Evolutionary conservation across 176 grass and related monocot species (phyloP).

Genomic region (Rhynchospora tenuis): DNA sequence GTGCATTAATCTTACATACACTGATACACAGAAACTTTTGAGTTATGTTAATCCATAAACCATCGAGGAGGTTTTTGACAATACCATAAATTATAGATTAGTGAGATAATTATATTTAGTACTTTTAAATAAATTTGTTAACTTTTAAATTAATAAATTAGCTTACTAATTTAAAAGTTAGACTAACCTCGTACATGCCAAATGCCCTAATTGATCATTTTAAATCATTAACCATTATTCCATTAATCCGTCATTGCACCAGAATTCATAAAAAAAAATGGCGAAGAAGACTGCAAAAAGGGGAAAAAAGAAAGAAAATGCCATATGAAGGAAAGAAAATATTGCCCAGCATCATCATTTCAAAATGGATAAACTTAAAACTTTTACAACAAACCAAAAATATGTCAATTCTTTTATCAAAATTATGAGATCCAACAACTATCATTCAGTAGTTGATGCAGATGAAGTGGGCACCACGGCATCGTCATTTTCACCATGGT

Average conservation of each 20-base stretch:
- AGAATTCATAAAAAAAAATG: not conserved
- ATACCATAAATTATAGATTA: too few species aligned
- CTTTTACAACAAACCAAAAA: not conserved
- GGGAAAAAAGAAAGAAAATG: not conserved
- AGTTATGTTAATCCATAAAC: too few species aligned
- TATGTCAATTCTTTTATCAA: not conserved
- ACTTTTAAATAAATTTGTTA: too few species aligned
- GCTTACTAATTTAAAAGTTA: too few species aligned
- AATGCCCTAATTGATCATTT: too few species aligned
- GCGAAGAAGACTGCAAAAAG: not conserved
- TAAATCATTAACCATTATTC: not conserved
- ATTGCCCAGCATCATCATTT: not conserved
- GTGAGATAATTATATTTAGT: too few species aligned
- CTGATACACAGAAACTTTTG: too few species aligned
- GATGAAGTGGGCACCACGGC: slow-evolving; percentile 6
- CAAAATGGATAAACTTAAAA: not conserved
- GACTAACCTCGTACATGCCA: too few species aligned
- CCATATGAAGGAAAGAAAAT: not conserved
- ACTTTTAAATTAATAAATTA: too few species aligned
- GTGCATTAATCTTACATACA: too few species aligned
- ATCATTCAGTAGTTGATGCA: not conserved
- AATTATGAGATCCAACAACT: not conserved
- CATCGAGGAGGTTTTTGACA: too few species aligned
- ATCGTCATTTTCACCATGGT: slow-evolving; percentile 32
- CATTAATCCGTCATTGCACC: too few species aligned